phyloP scores from a whole-genome alignment of 2,329 filamentous ascomycete genomes.

The Aschersonia sp. region DNA sequence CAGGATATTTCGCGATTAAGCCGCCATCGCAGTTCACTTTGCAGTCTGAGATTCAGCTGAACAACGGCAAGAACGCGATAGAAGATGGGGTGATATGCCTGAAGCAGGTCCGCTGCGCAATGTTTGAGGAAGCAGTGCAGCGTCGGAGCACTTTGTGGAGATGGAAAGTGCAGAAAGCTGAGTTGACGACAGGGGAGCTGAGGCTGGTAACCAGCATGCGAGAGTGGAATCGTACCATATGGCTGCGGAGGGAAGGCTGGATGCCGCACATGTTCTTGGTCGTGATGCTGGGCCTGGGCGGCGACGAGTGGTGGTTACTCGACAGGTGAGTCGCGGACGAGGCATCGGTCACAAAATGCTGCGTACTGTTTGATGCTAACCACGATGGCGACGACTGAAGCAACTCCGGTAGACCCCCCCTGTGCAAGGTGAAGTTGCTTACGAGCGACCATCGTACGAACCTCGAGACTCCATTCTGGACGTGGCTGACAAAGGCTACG shows the following conservation, averaged over 20 bases:
- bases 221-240: conserved; percentile 48
- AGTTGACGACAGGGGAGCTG: conserved; percentile 37
- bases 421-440: conserved; percentile 21
- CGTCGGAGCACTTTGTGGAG: conserved; percentile 46
- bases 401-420: conserved; percentile 2
- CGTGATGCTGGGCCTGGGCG: conserved; percentile 53
- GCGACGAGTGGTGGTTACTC: conserved; percentile 69
- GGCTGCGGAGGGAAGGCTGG: conserved; percentile 64
- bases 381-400: neutral
- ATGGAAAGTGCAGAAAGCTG: conserved; percentile 41
- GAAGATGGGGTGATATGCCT: conserved; percentile 43
- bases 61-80: conserved; percentile 39
- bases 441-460: conserved; percentile 28
- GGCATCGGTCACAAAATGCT: neutral
- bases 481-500: conserved; percentile 33
- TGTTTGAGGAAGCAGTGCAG: conserved; percentile 46
- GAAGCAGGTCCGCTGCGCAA: conserved; percentile 46
- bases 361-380: neutral
- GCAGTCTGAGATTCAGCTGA: conserved; percentile 51
- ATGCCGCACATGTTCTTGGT: conserved; percentile 56
- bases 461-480: conserved; percentile 35
- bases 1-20: conserved; percentile 59
- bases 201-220: conserved; percentile 48
- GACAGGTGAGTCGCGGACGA: conserved; percentile 34
- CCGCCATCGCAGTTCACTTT: conserved; percentile 44